phyloP scores from a whole-genome alignment of 106 monocot genomes.

The Dendrobium officinale region DNA sequence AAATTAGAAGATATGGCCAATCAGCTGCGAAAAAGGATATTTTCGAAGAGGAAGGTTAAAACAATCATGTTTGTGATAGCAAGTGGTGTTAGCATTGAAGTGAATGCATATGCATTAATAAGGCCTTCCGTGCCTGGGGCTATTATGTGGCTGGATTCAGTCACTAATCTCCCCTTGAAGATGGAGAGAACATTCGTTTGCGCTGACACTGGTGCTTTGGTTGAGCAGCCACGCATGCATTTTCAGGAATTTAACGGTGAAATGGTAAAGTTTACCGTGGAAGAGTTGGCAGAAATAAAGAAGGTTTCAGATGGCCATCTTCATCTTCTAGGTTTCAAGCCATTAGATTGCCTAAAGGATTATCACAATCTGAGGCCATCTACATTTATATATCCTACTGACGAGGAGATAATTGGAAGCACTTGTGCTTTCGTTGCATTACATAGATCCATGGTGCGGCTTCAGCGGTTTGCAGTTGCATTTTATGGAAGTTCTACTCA shows the following conservation, averaged over 20 bases:
- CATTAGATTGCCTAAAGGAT: conserved; percentile 74
- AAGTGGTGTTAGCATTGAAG: conserved; percentile 55
- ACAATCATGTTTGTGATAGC: conserved; percentile 53
- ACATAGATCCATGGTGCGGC: conserved; percentile 74
- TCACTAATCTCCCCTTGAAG: conserved; percentile 86
- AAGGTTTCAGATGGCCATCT: conserved; percentile 60
- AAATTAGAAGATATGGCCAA: conserved; percentile 79
- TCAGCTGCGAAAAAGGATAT: conserved; percentile 76
- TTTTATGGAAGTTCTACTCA: conserved; percentile 62
- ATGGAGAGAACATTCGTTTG: conserved; percentile 76
- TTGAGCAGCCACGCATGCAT: conserved; percentile 41
- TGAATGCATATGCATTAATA: conserved; percentile 81
- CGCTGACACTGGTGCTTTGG: conserved; percentile 74
- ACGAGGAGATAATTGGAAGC: conserved; percentile 83
- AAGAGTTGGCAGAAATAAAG: conserved; percentile 75
- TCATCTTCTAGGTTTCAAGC: conserved; percentile 86
- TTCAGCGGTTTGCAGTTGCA: conserved; percentile 79
- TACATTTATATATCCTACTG: conserved; percentile 81
- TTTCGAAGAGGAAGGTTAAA: conserved; percentile 81
- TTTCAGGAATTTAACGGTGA: conserved; percentile 66
- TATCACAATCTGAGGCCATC: conserved; percentile 95
- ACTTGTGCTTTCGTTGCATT: conserved; percentile 79
- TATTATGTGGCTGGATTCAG: conserved; percentile 80
- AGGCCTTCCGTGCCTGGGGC: conserved; percentile 71
- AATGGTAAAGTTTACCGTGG: conserved; percentile 49